phyloP scores from a whole-genome alignment of 257 asterid genomes.

The Vinca minor region DNA sequence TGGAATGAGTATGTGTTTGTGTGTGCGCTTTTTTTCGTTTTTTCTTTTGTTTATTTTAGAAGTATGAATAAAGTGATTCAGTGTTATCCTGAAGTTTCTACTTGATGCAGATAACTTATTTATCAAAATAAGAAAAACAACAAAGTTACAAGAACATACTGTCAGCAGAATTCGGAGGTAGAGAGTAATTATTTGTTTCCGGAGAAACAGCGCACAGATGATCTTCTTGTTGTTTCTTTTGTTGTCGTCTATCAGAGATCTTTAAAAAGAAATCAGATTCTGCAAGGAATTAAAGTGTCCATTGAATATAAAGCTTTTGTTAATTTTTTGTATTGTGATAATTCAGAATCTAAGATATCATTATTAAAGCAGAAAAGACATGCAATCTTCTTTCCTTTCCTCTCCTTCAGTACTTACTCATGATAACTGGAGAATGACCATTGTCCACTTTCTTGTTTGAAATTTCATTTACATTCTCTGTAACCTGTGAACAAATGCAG shows the following conservation, averaged over 20 bases:
- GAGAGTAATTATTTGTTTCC: conserved; percentile 31
- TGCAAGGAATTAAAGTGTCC: conserved; percentile 28
- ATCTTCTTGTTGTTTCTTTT: conserved; percentile 38
- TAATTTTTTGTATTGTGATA: background rate
- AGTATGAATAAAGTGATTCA: background rate
- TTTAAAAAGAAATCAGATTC: conserved; percentile 52
- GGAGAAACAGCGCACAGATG: conserved; percentile 26
- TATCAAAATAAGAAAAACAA: conserved; percentile 4
- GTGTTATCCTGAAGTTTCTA: background rate
- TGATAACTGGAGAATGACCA: conserved; percentile 29
- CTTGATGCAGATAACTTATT: background rate
- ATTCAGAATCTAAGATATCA: conserved; percentile 10
- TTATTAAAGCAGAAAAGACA: background rate
- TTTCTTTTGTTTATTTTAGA: background rate
- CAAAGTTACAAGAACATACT: conserved; percentile 35
- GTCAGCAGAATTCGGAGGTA: conserved; percentile 39
- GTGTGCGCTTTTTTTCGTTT: background rate
- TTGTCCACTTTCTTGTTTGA: conserved; percentile 35
- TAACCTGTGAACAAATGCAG: conserved; percentile 33
- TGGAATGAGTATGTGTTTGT: too few species aligned
- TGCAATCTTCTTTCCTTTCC: conserved; percentile 11
- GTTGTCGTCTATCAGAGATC: conserved; percentile 44
- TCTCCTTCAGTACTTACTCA: conserved; percentile 44
- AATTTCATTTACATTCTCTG: conserved; percentile 29
- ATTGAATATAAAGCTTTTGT: conserved; percentile 5